A percentile compares a stretch with the other conserved stretches of the same genome.
These are phyloP conservation scores for Penicillium hordei DNA, from an alignment of 2,329 filamentous ascomycete genomes.

Conservation along the genomic window DNA sequence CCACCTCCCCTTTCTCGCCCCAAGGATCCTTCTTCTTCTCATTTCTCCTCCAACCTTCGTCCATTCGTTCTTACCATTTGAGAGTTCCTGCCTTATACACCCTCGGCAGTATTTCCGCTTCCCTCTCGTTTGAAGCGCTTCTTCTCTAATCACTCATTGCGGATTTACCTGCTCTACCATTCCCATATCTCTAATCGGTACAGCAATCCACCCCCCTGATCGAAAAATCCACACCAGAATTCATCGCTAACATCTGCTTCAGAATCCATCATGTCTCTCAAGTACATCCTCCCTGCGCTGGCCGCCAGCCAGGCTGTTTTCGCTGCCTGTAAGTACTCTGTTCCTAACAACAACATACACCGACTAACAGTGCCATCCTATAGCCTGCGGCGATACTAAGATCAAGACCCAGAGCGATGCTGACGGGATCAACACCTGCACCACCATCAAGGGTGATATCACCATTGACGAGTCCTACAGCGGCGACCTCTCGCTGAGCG, in stretches of 20 bases:
- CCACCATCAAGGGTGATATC: conserved; percentile 68
- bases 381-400: conserved; percentile 32
- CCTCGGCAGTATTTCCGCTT: conserved; percentile 25
- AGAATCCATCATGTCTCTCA: conserved; percentile 50
- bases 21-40: conserved; percentile 36
- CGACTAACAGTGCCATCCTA: neutral
- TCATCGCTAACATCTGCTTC: conserved; percentile 10
- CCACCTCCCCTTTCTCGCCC: conserved; percentile 34
- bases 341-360: neutral
- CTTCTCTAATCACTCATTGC: conserved; percentile 11
- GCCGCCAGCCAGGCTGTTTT: conserved; percentile 54
- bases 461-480: conserved; percentile 59
- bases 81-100: conserved; percentile 5
- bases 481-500: conserved; percentile 62
- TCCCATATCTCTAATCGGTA: conserved; percentile 29
- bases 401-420: conserved; percentile 61
- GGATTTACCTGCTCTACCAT: conserved; percentile 25
- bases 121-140: conserved; percentile 23
- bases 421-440: conserved; percentile 65
- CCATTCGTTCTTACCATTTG: conserved; percentile 31
- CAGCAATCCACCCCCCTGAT: conserved; percentile 16
- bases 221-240: neutral
- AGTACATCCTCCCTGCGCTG: conserved; percentile 57
- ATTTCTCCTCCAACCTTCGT: conserved; percentile 29
- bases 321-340: conserved; percentile 42